A percentile compares a stretch with the other conserved stretches of the same genome.
phyloP scores from a whole-genome alignment of 2,329 filamentous ascomycete species.

The Alternaria sp. region DNA sequence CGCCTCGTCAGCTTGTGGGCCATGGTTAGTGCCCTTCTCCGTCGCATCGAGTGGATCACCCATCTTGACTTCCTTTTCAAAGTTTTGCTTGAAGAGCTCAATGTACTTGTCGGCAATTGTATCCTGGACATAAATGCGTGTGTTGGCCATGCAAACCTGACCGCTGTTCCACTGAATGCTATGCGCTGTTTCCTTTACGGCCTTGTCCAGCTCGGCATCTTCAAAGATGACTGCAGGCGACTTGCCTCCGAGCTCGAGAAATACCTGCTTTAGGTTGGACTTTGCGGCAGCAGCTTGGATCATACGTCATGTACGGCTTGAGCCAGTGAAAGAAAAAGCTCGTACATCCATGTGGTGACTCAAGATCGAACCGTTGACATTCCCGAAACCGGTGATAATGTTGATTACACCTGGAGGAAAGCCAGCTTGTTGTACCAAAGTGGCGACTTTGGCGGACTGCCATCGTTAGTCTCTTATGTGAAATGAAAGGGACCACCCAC shows the following conservation, averaged over 20 bases:
- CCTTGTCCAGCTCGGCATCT: constrained; percentile 79
- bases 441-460: constrained; percentile 78
- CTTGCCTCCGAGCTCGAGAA: constrained; percentile 86
- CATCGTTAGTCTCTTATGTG: constrained; percentile 65
- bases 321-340: constrained; percentile 82
- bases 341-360: constrained; percentile 83
- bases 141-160: constrained; percentile 68
- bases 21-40: constrained; percentile 73
- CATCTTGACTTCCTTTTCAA: constrained; percentile 35
- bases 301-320: constrained; percentile 85
- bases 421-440: constrained; percentile 78
- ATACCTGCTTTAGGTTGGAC: constrained; percentile 84
- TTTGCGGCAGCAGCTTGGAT: constrained; percentile 76
- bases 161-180: constrained; percentile 66
- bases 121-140: constrained; percentile 66
- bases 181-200: constrained; percentile 62
- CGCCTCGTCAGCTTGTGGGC: constrained; percentile 61
- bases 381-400: constrained; percentile 79
- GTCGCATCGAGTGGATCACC: constrained; percentile 72
- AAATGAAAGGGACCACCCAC: constrained; percentile 65
- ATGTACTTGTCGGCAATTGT: constrained; percentile 59
- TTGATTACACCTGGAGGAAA: constrained; percentile 84
- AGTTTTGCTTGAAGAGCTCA: constrained; percentile 51
- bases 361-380: constrained; percentile 78
- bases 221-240: constrained; percentile 85